Evolutionary conservation across 495 filamentous ascomycete genomes (phyloP).

Genomic region (Letharia lupina): DNA sequence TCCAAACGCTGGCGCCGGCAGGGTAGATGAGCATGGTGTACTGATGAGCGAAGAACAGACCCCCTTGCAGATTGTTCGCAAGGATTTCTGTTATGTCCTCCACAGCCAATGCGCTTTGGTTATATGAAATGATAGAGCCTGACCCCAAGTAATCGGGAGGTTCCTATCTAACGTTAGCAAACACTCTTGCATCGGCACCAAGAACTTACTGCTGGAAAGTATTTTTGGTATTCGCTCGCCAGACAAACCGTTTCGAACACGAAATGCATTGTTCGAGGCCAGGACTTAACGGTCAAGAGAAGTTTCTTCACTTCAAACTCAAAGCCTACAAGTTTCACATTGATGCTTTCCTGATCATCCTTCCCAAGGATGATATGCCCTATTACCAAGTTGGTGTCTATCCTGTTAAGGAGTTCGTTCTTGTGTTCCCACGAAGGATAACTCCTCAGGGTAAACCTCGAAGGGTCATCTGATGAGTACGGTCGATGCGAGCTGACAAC

Average conservation of each 20-base stretch:
- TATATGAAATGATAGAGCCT: conserved; percentile 35
- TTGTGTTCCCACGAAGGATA: conserved; percentile 1
- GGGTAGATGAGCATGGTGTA: conserved; percentile 22
- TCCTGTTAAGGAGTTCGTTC: neutral
- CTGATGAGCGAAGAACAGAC: conserved; percentile 14
- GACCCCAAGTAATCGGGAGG: conserved; percentile 19
- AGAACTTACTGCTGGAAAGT: conserved; percentile 31
- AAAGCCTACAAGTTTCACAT: conserved; percentile 7
- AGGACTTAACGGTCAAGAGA: conserved; percentile 26
- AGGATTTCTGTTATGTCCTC: conserved; percentile 29
- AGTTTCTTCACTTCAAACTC: conserved; percentile 12
- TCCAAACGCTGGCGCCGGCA: conserved; percentile 15
- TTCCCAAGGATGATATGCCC: conserved; percentile 5
- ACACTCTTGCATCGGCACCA: neutral
- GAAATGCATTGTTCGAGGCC: conserved; percentile 27
- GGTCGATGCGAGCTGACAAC: neutral
- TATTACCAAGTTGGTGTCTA: neutral
- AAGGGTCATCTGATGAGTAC: neutral
- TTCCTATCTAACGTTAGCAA: neutral
- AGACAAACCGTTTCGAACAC: conserved; percentile 38
- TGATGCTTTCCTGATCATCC: neutral
- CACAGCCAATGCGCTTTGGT: conserved; percentile 30
- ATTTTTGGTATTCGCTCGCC: conserved; percentile 29
- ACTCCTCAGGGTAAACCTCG: neutral
- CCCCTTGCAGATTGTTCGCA: conserved; percentile 13